Conservation (phyloP, 345 rosid genomes). For the Murraya koenigii region DNA sequence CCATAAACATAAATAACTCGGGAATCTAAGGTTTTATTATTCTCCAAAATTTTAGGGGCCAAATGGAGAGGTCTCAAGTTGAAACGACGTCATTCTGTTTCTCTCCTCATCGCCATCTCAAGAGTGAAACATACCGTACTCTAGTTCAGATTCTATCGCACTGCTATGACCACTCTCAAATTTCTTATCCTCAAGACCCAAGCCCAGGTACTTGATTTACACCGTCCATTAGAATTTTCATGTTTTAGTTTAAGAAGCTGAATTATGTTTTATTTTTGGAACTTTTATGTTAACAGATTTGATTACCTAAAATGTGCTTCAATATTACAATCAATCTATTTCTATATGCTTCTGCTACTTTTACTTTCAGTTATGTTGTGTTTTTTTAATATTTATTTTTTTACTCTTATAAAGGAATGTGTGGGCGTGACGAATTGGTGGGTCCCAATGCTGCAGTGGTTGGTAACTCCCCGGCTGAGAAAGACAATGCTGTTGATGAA, state of each 20-base stretch:
- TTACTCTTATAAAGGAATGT: constrained; percentile 18
- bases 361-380: neutral
- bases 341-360: neutral
- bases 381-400: neutral
- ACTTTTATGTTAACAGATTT: neutral
- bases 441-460: constrained; percentile 12
- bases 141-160: constrained; percentile 44
- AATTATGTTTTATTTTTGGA: neutral
- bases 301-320: neutral
- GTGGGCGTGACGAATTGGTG: constrained; percentile 16
- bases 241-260: neutral
- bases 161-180: constrained; percentile 39
- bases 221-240: neutral
- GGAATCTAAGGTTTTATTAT: neutral
- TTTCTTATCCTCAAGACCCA: constrained; percentile 33
- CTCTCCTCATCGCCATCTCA: constrained; percentile 31
- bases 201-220: constrained; percentile 26
- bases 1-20: no score
- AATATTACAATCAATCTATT: neutral
- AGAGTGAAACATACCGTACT: constrained; percentile 41
- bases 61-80: constrained; percentile 29
- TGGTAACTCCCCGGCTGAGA: constrained; percentile 11
- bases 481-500: constrained; percentile 13
- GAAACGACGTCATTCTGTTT: constrained; percentile 4
- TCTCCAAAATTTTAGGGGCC: neutral